Conservation (phyloP, 1,284 basidiomycete species). For the Ceratobasidium sp. region DNA sequence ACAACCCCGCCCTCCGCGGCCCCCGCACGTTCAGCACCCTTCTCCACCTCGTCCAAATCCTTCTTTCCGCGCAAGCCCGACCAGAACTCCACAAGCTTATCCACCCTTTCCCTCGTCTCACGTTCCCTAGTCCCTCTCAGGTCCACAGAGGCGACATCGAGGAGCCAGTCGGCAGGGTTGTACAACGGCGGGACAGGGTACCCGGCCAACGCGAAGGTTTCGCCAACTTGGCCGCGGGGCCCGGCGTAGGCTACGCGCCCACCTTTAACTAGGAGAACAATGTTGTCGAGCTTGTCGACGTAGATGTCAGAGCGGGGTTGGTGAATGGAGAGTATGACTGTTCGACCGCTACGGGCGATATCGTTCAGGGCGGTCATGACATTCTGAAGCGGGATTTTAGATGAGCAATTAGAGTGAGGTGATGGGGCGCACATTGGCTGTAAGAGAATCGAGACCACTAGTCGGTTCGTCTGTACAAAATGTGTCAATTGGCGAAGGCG, state of each 20-base stretch:
- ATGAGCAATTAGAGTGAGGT: not conserved
- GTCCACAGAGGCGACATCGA: constrained; percentile 57
- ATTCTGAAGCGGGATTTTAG: constrained; percentile 42
- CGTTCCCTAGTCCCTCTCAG: constrained; percentile 46
- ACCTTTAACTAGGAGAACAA: constrained; percentile 62
- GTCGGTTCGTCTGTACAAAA: constrained; percentile 47
- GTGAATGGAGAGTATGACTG: constrained; percentile 64
- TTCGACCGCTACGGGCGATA: constrained; percentile 62
- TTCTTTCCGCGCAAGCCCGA: constrained; percentile 9
- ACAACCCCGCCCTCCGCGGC: constrained; percentile 1
- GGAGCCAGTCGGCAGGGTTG: constrained; percentile 57
- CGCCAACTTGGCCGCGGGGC: constrained; percentile 51
- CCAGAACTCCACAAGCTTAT: constrained; percentile 47
- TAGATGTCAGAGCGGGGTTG: constrained; percentile 64
- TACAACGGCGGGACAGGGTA: constrained; percentile 54
- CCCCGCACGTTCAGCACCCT: constrained; percentile 15
- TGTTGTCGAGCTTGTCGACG: constrained; percentile 55
- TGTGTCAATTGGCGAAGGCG: not conserved
- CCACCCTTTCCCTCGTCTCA: constrained; percentile 44
- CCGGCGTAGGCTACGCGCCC: constrained; percentile 57
- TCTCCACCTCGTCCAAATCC: constrained; percentile 8
- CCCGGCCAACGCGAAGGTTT: constrained; percentile 53
- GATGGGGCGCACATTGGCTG: constrained; percentile 55
- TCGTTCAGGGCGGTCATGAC: constrained; percentile 58
- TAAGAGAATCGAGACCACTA: constrained; percentile 62